phyloP scores from a whole-genome alignment of 2,329 filamentous ascomycete species.

The Diaporthe batatas region DNA sequence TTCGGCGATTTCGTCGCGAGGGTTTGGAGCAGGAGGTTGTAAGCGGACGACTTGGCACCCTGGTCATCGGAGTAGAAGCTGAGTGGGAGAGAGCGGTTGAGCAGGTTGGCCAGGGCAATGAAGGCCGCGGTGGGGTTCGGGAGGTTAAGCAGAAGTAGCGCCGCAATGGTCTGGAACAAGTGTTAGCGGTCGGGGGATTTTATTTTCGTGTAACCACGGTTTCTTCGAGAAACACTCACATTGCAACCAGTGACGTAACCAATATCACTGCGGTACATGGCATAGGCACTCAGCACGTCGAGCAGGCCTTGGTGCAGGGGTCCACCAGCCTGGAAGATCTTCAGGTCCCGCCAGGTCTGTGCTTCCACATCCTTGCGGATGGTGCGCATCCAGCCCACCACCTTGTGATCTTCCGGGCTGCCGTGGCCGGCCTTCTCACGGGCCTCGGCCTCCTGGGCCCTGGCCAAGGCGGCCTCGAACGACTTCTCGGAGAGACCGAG shows the following conservation, averaged over 20 bases:
- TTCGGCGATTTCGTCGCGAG: conserved; percentile 73
- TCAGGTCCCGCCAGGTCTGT: conserved; percentile 77
- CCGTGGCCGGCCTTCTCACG: conserved; percentile 66
- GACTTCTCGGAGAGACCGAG: conserved; percentile 76
- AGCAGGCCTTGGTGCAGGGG: conserved; percentile 77
- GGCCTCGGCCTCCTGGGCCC: conserved; percentile 73
- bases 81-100: conserved; percentile 81
- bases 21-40: conserved; percentile 76
- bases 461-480: conserved; percentile 77
- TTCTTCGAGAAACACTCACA: conserved; percentile 62
- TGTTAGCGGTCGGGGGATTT: conserved; percentile 45
- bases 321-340: conserved; percentile 76
- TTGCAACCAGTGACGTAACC: conserved; percentile 82
- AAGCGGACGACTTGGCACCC: conserved; percentile 76
- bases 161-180: conserved; percentile 73
- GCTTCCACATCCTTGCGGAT: conserved; percentile 75
- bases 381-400: conserved; percentile 71
- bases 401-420: conserved; percentile 66
- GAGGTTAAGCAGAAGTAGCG: conserved; percentile 79
- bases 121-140: conserved; percentile 74
- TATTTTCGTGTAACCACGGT: conserved; percentile 40
- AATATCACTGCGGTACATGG: conserved; percentile 86
- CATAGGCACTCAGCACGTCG: conserved; percentile 82
- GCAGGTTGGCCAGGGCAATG: conserved; percentile 79
- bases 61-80: conserved; percentile 80